A percentile compares a stretch with the other conserved stretches of the same genome.
These are phyloP conservation scores for Pichia sporocuriosa DNA, from an alignment of 805 yeast species.

Conservation along the genomic window DNA sequence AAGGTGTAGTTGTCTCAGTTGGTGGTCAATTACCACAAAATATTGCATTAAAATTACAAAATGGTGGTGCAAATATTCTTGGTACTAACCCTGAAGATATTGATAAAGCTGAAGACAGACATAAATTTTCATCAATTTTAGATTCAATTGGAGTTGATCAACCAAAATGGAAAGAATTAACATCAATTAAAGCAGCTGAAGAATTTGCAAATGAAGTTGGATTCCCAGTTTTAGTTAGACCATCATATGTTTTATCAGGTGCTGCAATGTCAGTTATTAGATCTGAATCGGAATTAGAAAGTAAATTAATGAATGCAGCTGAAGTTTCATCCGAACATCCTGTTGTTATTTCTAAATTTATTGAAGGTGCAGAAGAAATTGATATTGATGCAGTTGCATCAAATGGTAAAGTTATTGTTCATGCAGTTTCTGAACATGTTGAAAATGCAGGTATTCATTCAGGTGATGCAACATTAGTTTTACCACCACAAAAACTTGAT, in stretches of 20 bases:
- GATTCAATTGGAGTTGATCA: constrained; percentile 93
- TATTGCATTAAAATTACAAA: constrained; percentile 80
- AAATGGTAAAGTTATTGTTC: constrained; percentile 82
- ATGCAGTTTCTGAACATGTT: constrained; percentile 95
- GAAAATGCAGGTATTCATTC: constrained; percentile 99
- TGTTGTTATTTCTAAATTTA: constrained; percentile 93
- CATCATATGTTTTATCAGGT: constrained; percentile 94
- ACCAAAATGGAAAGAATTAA: constrained; percentile 95
- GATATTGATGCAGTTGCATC: constrained; percentile 96
- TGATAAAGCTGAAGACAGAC: constrained; percentile 97
- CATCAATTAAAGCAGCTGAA: constrained; percentile 80
- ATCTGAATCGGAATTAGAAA: constrained; percentile 69
- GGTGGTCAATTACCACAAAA: constrained; percentile 99
- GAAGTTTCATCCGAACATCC: constrained; percentile 95
- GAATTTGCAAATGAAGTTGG: constrained; percentile 79
- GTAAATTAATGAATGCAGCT: constrained; percentile 80
- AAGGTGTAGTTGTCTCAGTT: constrained; percentile 90
- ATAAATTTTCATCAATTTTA: constrained; percentile 89
- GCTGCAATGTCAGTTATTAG: constrained; percentile 97
- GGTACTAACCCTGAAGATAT: constrained; percentile 95
- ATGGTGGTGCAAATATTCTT: constrained; percentile 76
- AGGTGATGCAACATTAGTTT: constrained; percentile 93
- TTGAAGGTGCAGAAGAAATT: constrained; percentile 93
- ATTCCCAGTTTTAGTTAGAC: constrained; percentile 95
- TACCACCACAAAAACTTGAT: constrained; percentile 82